A percentile compares a stretch with the other conserved stretches of the same genome.
Conservation (phyloP, 2,329 filamentous ascomycete species). For the Colletotrichum musicola region DNA sequence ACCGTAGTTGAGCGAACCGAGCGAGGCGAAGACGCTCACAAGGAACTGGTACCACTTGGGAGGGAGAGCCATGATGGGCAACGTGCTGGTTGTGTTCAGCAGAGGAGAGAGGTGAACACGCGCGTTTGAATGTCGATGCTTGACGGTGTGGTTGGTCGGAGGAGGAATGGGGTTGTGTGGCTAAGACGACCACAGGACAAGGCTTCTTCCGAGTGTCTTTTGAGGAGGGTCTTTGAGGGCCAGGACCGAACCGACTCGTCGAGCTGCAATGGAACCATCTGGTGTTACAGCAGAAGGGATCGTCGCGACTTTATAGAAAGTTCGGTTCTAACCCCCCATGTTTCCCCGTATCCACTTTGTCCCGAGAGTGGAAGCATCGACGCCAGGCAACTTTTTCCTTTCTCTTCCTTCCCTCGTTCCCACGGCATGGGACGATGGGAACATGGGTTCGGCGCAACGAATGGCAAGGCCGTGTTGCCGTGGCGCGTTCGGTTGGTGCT, state of each 20-base stretch:
- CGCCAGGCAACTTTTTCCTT: not conserved
- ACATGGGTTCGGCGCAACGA: slow-evolving; percentile 21
- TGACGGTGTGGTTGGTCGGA: not conserved
- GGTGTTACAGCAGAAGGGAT: slow-evolving; percentile 28
- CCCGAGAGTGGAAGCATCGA: slow-evolving; percentile 22
- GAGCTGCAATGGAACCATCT: slow-evolving; percentile 21
- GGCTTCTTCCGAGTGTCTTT: not conserved
- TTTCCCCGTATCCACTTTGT: slow-evolving; percentile 28
- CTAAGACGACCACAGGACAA: not conserved
- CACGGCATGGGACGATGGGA: not conserved
- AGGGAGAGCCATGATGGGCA: slow-evolving; percentile 54
- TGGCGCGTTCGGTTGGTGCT: slow-evolving; percentile 21
- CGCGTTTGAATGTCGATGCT: not conserved
- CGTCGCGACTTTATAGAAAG: slow-evolving; percentile 37
- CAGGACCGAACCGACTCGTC: slow-evolving; percentile 29
- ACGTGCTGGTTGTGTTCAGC: not conserved
- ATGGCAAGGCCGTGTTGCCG: slow-evolving; percentile 2
- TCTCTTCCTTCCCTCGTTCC: not conserved
- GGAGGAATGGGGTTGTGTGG: too few relatives aligned
- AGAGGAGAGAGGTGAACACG: not conserved
- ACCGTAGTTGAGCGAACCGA: slow-evolving; percentile 67
- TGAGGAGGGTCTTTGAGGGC: not conserved
- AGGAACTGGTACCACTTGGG: slow-evolving; percentile 64
- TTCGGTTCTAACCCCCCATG: slow-evolving; percentile 18
- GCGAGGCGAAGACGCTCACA: slow-evolving; percentile 66